Evolutionary conservation across 2,329 filamentous ascomycete species (phyloP), one percentile per base, ranked within the genome.

Genomic region (Aspergillus nomiae): DNA sequence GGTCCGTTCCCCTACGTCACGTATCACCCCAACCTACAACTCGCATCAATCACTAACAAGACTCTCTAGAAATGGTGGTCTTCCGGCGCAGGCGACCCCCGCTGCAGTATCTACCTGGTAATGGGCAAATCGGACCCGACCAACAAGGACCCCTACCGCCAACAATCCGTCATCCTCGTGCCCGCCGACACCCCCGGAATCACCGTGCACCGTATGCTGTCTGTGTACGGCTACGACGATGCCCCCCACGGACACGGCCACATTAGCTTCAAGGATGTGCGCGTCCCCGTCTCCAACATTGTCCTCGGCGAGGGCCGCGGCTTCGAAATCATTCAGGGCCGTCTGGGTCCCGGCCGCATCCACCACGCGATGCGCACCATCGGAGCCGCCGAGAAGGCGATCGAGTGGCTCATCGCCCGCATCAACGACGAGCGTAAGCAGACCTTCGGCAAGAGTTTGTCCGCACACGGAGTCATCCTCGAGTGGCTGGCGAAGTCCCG

Each of bases 171-270:
- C 65, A 87, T 98, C 56, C 84, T 98, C 32, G 95, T 98, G 19
- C 92, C 94, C 2, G 87, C 91, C 21, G 84, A 87, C 67, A 89
- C 91, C 1, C 90, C 91, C 24, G 95, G 95, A 62, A 90, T 98
- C 73, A 96, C 89, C n/a, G 90, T 98, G 71, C 87, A 97, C 80
- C 90, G 95, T 70, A 97, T 97, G 92, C 84, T 99, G 60, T 90
- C 86, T 57, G 94, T 98, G 68, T 97, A 96, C 79, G 95, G 95
- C 62, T 98, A 93, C 81, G 95, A 98, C 77, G 95, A 99, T 72
- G 95, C 95, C n/a, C 95, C 95, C 2, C 95, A 99, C 78, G 95
- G 95, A 61, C 95, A 99, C 81, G 95, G 93, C 51, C 94, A 99
- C 79, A 88, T 99, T 75, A 87, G 84, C 41, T 98, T 99, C 81